Percentiles rank a stretch among this genome's conserved stretches.
Evolutionary conservation across 305 asterid genomes (phyloP).

Genomic region (Vinca major): DNA sequence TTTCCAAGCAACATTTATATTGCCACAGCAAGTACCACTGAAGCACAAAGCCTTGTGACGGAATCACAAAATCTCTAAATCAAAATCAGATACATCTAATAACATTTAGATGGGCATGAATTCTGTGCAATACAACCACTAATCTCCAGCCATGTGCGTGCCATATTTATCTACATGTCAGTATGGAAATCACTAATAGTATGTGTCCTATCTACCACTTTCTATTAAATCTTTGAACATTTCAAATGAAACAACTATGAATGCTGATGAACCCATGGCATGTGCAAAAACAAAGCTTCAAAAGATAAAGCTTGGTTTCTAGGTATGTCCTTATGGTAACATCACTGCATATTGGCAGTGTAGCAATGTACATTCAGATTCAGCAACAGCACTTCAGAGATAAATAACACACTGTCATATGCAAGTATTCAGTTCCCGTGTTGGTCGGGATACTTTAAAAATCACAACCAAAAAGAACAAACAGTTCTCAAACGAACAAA

Average conservation of each 20-base stretch:
- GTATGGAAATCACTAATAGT: not conserved
- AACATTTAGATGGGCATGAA: not conserved
- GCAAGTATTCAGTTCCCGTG: not conserved
- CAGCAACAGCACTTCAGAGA: not conserved
- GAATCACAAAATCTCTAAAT: not conserved
- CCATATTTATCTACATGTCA: not conserved
- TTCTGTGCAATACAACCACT: not conserved
- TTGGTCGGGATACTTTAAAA: not conserved
- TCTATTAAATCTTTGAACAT: not conserved
- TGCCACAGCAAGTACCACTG: not conserved
- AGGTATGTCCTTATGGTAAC: not conserved
- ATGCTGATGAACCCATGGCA: not conserved
- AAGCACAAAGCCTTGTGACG: not conserved
- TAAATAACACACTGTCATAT: too few species aligned
- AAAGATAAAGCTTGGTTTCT: not conserved
- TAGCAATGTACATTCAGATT: not conserved
- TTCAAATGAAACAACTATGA: not conserved
- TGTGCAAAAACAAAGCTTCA: not conserved
- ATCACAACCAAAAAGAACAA: not conserved
- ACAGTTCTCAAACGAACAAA: not conserved
- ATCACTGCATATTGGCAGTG: not conserved
- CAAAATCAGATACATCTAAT: slow-evolving; percentile 1
- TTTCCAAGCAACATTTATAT: not conserved
- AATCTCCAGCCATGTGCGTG: not conserved
- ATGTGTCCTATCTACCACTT: not conserved